phyloP scores from a whole-genome alignment of 371 early-diverging fungal species.

The Circinella umbellata region DNA sequence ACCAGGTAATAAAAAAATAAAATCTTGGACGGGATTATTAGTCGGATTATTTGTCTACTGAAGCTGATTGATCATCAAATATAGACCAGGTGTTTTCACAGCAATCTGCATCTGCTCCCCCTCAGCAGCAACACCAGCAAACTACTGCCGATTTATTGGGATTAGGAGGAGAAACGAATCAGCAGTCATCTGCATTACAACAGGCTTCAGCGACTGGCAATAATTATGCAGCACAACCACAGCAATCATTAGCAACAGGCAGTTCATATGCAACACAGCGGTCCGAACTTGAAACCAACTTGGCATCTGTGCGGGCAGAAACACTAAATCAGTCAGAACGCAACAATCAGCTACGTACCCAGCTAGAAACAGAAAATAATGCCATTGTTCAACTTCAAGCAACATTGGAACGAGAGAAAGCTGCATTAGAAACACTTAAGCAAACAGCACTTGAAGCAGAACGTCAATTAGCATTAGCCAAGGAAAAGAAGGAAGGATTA shows the following conservation, averaged over 20 bases:
- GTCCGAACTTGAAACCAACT: constrained; percentile 21
- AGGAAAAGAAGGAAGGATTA: constrained; percentile 36
- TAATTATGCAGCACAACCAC: not conserved
- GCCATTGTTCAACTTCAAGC: constrained; percentile 33
- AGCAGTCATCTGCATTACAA: constrained; percentile 11
- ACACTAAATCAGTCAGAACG: constrained; percentile 27
- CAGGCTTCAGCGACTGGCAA: constrained; percentile 1
- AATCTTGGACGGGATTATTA: not conserved
- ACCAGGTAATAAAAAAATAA: constrained; percentile 12
- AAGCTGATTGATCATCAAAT: not conserved
- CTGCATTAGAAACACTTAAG: constrained; percentile 31
- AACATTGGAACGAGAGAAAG: constrained; percentile 37
- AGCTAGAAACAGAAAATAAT: constrained; percentile 28
- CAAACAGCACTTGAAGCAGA: constrained; percentile 44
- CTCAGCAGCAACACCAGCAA: not conserved
- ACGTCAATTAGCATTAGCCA: constrained; percentile 30
- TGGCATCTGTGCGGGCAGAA: constrained; percentile 24
- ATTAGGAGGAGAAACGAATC: constrained; percentile 8
- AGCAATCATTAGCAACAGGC: constrained; percentile 14
- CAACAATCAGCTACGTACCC: constrained; percentile 25
- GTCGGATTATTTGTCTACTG: not conserved
- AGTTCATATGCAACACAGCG: constrained; percentile 11
- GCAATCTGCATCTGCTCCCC: constrained; percentile 13
- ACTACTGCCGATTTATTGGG: constrained; percentile 30
- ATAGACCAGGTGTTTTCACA: constrained; percentile 3